Evolutionary conservation across 2,329 filamentous ascomycete species (phyloP).

Genomic region (Penicillium sp.): DNA sequence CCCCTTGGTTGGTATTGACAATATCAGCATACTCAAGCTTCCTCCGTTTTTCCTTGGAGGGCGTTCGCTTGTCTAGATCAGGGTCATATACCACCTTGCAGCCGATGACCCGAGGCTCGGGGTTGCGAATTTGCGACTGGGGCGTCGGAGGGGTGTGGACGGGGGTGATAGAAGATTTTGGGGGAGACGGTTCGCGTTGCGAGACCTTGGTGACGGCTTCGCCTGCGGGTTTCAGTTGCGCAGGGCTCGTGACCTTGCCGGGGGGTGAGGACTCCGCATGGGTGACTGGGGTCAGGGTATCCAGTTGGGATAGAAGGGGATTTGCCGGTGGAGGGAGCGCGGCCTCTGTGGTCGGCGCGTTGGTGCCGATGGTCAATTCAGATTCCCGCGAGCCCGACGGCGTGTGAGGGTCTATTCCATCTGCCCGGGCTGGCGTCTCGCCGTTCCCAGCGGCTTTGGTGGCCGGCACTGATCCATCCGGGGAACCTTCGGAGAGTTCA

Average conservation of each 20-base stretch:
- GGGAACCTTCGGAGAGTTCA: slow-evolving; percentile 10
- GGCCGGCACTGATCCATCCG: slow-evolving; percentile 5
- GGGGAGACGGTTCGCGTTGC: slow-evolving; percentile 30
- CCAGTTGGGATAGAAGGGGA: slow-evolving; percentile 53
- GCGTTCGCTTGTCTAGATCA: slow-evolving; percentile 59
- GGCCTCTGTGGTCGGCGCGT: slow-evolving; percentile 67
- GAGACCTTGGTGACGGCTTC: slow-evolving; percentile 28
- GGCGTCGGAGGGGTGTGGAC: slow-evolving; percentile 47
- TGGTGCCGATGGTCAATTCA: slow-evolving; percentile 72
- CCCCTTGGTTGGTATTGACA: slow-evolving; percentile 55
- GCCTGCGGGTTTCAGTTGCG: slow-evolving; percentile 42
- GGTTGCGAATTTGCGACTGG: slow-evolving; percentile 51
- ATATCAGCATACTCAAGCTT: slow-evolving; percentile 56
- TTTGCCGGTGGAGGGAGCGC: slow-evolving; percentile 51
- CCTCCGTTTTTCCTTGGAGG: slow-evolving; percentile 57
- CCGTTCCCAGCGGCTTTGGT: slow-evolving; percentile 13
- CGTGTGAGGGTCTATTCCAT: slow-evolving; percentile 17
- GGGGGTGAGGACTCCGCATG: slow-evolving; percentile 66
- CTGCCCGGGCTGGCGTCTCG: slow-evolving; percentile 13
- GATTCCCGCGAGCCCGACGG: slow-evolving; percentile 58
- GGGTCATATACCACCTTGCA: slow-evolving; percentile 65
- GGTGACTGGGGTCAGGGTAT: slow-evolving; percentile 65
- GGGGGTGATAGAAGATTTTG: slow-evolving; percentile 41
- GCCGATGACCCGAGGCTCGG: slow-evolving; percentile 56
- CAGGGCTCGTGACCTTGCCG: slow-evolving; percentile 58